Conservation (phyloP, 768 basidiomycete genomes). For the Lactarius quietus region DNA sequence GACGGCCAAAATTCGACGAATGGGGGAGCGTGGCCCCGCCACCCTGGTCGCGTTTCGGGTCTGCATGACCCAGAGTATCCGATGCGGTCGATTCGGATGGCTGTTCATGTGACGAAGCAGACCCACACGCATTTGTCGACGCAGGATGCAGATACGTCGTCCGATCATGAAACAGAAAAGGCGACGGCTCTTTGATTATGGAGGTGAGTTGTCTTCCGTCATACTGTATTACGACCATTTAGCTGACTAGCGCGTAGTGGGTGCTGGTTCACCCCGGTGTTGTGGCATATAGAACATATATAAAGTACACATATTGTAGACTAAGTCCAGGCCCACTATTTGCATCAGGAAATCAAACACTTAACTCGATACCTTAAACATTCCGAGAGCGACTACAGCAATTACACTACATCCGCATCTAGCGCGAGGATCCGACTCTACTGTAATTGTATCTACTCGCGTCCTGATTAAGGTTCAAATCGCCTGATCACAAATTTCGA, state of each 20-base stretch:
- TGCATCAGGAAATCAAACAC: neutral
- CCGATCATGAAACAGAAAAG: neutral
- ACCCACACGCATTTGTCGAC: neutral
- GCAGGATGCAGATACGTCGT: neutral
- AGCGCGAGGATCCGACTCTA: neutral
- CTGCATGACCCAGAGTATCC: neutral
- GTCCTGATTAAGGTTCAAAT: neutral
- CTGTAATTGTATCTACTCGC: too few species aligned
- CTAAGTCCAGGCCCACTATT: neutral
- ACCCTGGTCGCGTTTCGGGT: neutral
- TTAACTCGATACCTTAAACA: neutral
- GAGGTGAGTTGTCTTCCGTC: neutral
- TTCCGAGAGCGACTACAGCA: neutral
- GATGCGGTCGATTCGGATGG: conserved; percentile 1
- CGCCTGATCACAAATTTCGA: neutral
- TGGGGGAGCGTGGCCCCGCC: neutral
- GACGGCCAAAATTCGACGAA: neutral
- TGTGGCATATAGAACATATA: neutral
- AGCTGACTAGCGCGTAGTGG: neutral
- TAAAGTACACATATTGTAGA: neutral
- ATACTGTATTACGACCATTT: neutral
- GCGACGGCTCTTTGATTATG: neutral
- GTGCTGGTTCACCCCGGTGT: neutral
- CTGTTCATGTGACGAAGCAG: neutral
- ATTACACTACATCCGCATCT: neutral